Evolutionary conservation across 495 filamentous ascomycete genomes (phyloP), one percentile per base, ranked within the genome.

Genomic region (Copromyces sp.): DNA sequence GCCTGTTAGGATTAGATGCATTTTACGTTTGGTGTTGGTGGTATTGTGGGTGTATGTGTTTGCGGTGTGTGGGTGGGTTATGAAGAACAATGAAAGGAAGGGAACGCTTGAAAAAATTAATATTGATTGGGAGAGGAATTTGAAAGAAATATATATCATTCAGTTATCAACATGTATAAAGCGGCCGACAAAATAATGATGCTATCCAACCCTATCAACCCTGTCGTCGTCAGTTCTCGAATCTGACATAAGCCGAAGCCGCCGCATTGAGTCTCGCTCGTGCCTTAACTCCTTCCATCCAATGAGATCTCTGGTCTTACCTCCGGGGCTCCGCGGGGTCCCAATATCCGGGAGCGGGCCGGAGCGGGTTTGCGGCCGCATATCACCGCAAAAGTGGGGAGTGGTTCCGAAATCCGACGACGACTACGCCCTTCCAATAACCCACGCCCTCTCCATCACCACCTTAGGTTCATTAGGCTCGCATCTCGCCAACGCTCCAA

Each of bases 1-100:
- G 42, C 91, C 91, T 0, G 91, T 93, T 47, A 93, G 86, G 70
- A 94, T 89, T 72, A 94, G 82, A 84, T 91, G 91, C 90, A 92
- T 91, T 47, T 70, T 76, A 24, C 29, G 11, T 65, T 37, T 37
- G 35, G 35, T 37, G 35, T 37, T 37, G 35, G 35, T 37, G 70
- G 17, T 44, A 20, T 5, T 35, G 29, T 20, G 2, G 14, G 20
- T 72, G 40, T 3, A 2, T 37, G 35, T 37, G 35, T 37, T 37
- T 9, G 14, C 6, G 2, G n/a, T 5, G 3, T 9, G 24, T 69
- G 3, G 39, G 8, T 40, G 16, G n/a, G 29, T 37, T 16, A 61
- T 1, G 6, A 9, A 9, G 29, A 35, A 65, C 12, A 4, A 9
- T 0, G 3, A 4, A 16, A 8, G 12, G 53, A 17, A 35, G 29